Percentiles rank a stretch among this genome's conserved stretches.
Evolutionary conservation across 352 stramenopile species (phyloP).

Genomic region (Plasmopara muralis): DNA sequence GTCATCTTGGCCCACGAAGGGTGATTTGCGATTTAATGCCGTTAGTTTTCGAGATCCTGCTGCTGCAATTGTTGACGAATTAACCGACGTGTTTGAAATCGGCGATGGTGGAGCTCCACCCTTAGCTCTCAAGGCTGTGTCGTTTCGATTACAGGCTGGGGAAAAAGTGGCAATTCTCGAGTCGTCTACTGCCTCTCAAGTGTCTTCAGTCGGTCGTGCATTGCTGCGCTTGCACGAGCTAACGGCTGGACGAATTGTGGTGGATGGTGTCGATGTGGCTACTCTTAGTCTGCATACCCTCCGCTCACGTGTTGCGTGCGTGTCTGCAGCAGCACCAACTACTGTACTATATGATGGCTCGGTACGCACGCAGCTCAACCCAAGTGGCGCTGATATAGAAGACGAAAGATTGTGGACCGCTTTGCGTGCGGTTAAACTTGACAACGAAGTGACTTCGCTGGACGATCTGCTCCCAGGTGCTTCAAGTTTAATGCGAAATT

Average conservation of each 20-base stretch:
- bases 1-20: conserved; percentile 79
- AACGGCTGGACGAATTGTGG: conserved; percentile 77
- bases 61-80: conserved; percentile 20
- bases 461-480: conserved; percentile 49
- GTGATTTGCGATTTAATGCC: conserved; percentile 83
- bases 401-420: conserved; percentile 30
- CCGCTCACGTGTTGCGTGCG: conserved; percentile 86
- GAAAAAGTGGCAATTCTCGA: conserved; percentile 91
- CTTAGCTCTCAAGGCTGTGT: conserved; percentile 40
- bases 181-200: conserved; percentile 75
- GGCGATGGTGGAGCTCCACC: conserved; percentile 48
- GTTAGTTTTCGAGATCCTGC: conserved; percentile 87
- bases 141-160: conserved; percentile 71
- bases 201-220: conserved; percentile 78
- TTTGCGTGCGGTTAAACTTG: conserved; percentile 46
- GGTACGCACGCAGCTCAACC: conserved; percentile 90
- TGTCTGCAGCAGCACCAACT: conserved; percentile 92
- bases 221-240: conserved; percentile 92
- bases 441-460: conserved; percentile 56
- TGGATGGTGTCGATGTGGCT: conserved; percentile 89
- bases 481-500: conserved; percentile 82
- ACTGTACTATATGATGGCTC: conserved; percentile 84
- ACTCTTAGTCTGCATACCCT: conserved; percentile 83
- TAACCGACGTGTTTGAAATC: conserved; percentile 23
- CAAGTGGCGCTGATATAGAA: conserved; percentile 50